phyloP scores from a whole-genome alignment of 2,329 filamentous ascomycete genomes.

The Lachnellula cervina region DNA sequence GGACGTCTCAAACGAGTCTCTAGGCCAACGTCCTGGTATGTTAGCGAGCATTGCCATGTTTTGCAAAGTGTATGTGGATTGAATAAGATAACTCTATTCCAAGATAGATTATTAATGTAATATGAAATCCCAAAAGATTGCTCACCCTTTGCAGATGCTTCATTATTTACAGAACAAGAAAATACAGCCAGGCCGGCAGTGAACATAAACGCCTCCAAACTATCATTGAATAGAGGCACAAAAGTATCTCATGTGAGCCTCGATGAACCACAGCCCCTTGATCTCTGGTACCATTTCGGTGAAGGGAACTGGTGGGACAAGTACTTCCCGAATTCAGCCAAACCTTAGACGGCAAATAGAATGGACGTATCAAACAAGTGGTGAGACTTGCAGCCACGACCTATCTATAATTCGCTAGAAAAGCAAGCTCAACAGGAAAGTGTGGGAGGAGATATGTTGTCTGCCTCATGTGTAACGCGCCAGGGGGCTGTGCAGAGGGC shows the following conservation, averaged over 20 bases:
- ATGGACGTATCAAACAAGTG: background rate
- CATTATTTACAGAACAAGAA: background rate
- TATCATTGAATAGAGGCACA: too few relatives aligned
- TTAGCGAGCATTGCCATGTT: background rate
- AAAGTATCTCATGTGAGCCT: background rate
- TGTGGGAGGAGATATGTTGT: background rate
- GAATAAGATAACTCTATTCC: background rate
- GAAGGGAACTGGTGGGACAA: background rate
- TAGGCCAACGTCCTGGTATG: background rate
- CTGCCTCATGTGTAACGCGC: background rate
- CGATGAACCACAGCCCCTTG: background rate
- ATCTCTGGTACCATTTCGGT: background rate
- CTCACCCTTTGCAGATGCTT: background rate
- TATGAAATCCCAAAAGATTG: background rate
- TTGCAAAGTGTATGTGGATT: background rate
- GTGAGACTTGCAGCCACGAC: background rate
- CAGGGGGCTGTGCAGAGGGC: background rate
- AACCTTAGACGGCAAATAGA: background rate
- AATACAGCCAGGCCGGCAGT: background rate
- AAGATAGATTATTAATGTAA: background rate
- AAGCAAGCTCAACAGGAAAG: background rate
- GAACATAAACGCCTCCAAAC: background rate
- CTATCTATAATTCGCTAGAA: background rate
- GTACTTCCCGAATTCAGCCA: background rate
- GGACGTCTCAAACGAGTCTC: background rate